phyloP scores from a whole-genome alignment of 495 filamentous ascomycete genomes.

The Usnea hakonensis region DNA sequence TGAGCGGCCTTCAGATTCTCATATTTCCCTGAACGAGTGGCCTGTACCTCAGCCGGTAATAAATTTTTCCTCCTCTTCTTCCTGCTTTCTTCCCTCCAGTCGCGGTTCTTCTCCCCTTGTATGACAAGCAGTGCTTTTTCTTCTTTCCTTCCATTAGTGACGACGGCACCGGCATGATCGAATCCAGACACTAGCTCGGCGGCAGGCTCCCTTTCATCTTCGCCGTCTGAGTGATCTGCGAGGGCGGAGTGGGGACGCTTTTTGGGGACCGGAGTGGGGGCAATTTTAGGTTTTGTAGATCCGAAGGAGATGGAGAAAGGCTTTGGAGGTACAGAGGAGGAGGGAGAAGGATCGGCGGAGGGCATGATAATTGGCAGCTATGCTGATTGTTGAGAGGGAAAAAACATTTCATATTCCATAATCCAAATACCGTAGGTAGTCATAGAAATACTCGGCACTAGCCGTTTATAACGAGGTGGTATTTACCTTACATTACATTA shows the following conservation, averaged over 20 bases:
- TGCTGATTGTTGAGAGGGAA: background rate
- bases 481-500: no score
- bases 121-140: conserved; percentile 54
- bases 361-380: conserved; percentile 17
- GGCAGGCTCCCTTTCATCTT: conserved; percentile 33
- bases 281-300: conserved; percentile 22
- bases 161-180: conserved; percentile 48
- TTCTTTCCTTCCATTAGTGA: conserved; percentile 34
- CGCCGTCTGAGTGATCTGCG: conserved; percentile 40
- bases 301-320: conserved; percentile 35
- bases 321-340: conserved; percentile 13
- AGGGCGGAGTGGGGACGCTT: conserved; percentile 33
- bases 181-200: conserved; percentile 52
- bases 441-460: background rate
- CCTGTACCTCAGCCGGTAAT: conserved; percentile 45
- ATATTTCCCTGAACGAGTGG: conserved; percentile 35
- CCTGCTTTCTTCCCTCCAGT: conserved; percentile 60
- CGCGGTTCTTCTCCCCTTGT: conserved; percentile 54
- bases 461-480: no score
- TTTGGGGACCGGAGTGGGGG: conserved; percentile 24
- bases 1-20: conserved; percentile 35
- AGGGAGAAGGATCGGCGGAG: conserved; percentile 14
- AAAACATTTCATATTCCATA: background rate
- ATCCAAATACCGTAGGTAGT: background rate
- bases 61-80: conserved; percentile 46